A percentile compares a stretch with the other conserved stretches of the same genome.
Evolutionary conservation across 129 eudicot genomes (phyloP).

Genomic region (Artemisia tridentata): DNA sequence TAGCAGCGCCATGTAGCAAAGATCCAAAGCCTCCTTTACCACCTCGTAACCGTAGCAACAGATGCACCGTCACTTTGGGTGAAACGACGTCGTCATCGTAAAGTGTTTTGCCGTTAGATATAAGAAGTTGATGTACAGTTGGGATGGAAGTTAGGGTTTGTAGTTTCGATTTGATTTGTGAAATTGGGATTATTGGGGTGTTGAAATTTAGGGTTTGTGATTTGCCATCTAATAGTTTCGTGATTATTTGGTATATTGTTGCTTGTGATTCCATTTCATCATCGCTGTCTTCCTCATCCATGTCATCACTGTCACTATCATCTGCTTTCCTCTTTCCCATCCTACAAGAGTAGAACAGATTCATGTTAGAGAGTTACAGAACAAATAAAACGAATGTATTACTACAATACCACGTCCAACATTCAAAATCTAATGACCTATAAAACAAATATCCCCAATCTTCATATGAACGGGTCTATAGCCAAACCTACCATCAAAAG

Average conservation of each 20-base stretch:
- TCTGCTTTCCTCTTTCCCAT: no score
- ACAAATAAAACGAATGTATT: no score
- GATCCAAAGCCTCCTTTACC: conserved; percentile 97
- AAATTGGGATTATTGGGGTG: conserved; percentile 42
- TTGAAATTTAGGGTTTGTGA: conserved; percentile 55
- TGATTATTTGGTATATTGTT: conserved; percentile 47
- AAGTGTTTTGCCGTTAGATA: conserved; percentile 39
- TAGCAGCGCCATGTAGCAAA: conserved; percentile 81
- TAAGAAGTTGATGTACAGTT: conserved; percentile 46
- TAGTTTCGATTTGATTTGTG: conserved; percentile 46
- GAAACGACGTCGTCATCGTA: conserved; percentile 23
- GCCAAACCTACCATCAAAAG: no score
- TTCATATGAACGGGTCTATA: no score
- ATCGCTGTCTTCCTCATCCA: no score
- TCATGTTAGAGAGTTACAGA: no score
- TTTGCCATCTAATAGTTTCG: conserved; percentile 58
- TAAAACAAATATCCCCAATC: no score
- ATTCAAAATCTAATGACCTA: no score
- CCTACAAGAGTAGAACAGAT: no score
- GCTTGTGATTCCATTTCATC: no score
- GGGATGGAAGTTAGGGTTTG: conserved; percentile 62
- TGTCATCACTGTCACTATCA: no score
- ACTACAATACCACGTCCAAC: no score
- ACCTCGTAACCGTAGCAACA: conserved; percentile 69
- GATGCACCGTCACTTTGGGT: conserved; percentile 29